phyloP scores from a whole-genome alignment of 2,329 filamentous ascomycete species.

The Zalaria obscura region DNA sequence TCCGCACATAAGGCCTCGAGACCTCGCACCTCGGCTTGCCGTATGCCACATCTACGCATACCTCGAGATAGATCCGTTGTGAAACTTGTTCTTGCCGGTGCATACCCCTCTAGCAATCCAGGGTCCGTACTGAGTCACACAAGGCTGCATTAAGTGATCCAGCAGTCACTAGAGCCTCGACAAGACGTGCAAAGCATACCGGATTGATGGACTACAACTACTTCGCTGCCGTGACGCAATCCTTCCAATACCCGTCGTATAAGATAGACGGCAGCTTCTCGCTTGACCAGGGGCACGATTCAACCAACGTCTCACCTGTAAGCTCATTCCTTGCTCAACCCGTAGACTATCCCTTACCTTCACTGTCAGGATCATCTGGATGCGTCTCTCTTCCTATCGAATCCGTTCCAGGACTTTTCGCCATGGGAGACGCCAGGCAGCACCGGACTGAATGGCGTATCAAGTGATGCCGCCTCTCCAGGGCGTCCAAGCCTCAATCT shows the following conservation, averaged over 20 bases:
- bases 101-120: too few relatives aligned
- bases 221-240: constrained; percentile 31
- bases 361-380: neutral
- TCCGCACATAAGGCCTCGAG: too few relatives aligned
- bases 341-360: neutral
- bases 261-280: constrained; percentile 7
- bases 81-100: too few relatives aligned
- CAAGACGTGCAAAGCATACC: constrained; percentile 1
- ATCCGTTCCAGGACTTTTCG: neutral
- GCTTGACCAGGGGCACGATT: neutral
- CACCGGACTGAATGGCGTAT: neutral
- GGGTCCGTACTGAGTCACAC: too few relatives aligned
- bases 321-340: neutral
- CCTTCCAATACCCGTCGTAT: constrained; percentile 30
- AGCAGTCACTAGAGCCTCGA: too few relatives aligned
- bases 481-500: neutral
- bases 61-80: too few relatives aligned
- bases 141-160: too few relatives aligned
- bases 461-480: neutral
- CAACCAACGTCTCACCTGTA: neutral
- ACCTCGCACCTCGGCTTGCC: too few relatives aligned
- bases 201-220: constrained; percentile 43
- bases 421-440: neutral
- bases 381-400: neutral
- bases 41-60: too few relatives aligned